Percentiles rank a stretch among this genome's conserved stretches.
Evolutionary conservation across 352 stramenopile genomes (phyloP).

Genomic region (Phytophthora citrophthora): DNA sequence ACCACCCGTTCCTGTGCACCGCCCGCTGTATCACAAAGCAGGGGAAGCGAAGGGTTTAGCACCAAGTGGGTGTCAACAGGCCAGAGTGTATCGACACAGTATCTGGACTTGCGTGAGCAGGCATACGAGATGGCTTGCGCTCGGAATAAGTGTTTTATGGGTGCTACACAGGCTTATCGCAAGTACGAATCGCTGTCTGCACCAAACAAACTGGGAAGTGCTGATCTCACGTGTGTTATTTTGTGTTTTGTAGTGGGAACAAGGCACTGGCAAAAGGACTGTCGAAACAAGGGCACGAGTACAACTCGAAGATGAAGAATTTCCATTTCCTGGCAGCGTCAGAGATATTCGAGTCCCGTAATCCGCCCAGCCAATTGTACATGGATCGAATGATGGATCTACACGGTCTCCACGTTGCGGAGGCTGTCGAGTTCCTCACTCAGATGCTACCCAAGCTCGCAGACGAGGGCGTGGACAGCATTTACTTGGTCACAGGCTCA

Average conservation of each 20-base stretch:
- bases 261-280: slow-evolving; percentile 73
- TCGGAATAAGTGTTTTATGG: slow-evolving; percentile 90
- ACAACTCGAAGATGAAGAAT: slow-evolving; percentile 88
- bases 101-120: slow-evolving; percentile 75
- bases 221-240: slow-evolving; percentile 21
- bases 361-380: slow-evolving; percentile 78
- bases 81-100: slow-evolving; percentile 64
- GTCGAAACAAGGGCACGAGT: slow-evolving; percentile 80
- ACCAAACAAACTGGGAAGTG: not conserved
- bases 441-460: slow-evolving; percentile 76
- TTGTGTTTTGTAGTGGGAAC: slow-evolving; percentile 63
- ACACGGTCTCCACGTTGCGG: slow-evolving; percentile 81
- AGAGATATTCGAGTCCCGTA: slow-evolving; percentile 82
- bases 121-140: slow-evolving; percentile 83
- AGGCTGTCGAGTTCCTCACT: slow-evolving; percentile 79
- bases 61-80: slow-evolving; percentile 75
- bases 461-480: slow-evolving; percentile 74
- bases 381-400: slow-evolving; percentile 84
- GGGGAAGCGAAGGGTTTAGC: slow-evolving; percentile 40
- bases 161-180: slow-evolving; percentile 81
- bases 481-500: slow-evolving; percentile 84
- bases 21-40: slow-evolving; percentile 65
- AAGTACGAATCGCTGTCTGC: slow-evolving; percentile 46
- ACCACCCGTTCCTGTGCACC: slow-evolving; percentile 28
- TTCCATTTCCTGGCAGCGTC: slow-evolving; percentile 77